Evolutionary conservation across 345 rosid species (phyloP).

Genomic region (Populus ilicifolia): DNA sequence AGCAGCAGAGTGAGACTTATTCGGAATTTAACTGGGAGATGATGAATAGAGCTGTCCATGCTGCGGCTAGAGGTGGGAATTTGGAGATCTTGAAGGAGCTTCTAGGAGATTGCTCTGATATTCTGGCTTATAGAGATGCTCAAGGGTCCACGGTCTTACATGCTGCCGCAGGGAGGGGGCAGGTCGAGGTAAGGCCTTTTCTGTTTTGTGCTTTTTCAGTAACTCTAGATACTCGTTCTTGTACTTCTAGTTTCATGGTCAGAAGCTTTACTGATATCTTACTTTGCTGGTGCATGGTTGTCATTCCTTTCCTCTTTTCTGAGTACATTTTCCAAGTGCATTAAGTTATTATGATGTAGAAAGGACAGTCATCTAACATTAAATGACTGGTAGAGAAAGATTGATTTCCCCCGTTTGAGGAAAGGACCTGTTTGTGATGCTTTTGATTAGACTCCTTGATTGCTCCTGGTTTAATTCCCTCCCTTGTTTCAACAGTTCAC

Average conservation of each 20-base stretch:
- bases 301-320: neutral
- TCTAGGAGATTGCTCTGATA: slow-evolving; percentile 37
- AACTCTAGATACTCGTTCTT: neutral
- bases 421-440: neutral
- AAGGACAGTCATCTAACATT: neutral
- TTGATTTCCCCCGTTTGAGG: neutral
- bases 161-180: slow-evolving; percentile 79
- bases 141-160: slow-evolving; percentile 75
- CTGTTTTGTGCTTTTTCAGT: neutral
- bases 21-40: slow-evolving; percentile 57
- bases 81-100: slow-evolving; percentile 56
- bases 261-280: neutral
- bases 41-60: slow-evolving; percentile 80
- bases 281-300: neutral
- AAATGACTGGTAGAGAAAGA: neutral
- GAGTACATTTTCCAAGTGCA: neutral
- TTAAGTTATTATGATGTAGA: neutral
- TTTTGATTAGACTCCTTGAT: neutral
- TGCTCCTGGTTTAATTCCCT: neutral
- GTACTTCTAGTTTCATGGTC: neutral
- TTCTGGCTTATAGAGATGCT: slow-evolving; percentile 47
- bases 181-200: slow-evolving; percentile 52
- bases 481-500: neutral
- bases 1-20: slow-evolving; percentile 30
- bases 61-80: slow-evolving; percentile 88